These are phyloP conservation scores for Vachellia collinsii DNA, from an alignment of 306 rosid species.

Conservation along the genomic window DNA sequence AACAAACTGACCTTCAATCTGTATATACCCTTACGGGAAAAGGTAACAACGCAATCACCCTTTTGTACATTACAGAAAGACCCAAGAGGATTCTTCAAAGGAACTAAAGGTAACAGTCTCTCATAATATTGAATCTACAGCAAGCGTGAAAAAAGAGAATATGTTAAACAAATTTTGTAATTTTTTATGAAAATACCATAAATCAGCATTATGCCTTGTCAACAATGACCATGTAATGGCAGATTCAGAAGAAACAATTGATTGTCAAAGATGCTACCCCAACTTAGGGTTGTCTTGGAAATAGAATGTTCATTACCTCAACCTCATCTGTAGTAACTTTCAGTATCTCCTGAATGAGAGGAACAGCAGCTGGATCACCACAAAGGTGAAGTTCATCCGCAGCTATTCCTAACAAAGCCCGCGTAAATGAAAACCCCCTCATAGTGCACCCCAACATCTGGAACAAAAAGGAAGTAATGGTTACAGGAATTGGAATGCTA, in stretches of 20 bases:
- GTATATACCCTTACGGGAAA: conserved; percentile 76
- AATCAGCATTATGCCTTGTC: conserved; percentile 34
- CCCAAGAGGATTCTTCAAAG: conserved; percentile 72
- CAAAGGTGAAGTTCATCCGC: conserved; percentile 94
- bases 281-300: conserved; percentile 3
- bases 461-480: conserved; percentile 29
- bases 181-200: conserved; percentile 19
- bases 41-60: conserved; percentile 90
- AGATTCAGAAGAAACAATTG: conserved; percentile 27
- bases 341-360: conserved; percentile 84
- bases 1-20: conserved; percentile 64
- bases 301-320: conserved; percentile 59
- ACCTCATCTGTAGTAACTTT: conserved; percentile 75
- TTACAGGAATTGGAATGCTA: conserved; percentile 11
- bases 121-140: conserved; percentile 73
- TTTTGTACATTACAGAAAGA: conserved; percentile 69
- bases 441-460: conserved; percentile 91
- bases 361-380: conserved; percentile 91
- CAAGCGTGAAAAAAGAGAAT: conserved; percentile 26
- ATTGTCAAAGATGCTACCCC: conserved; percentile 5
- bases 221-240: conserved; percentile 21
- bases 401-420: conserved; percentile 90
- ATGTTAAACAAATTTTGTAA: conserved; percentile 29
- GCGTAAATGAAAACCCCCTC: conserved; percentile 88
- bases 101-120: conserved; percentile 89